Base-by-base conservation (phyloP, 805 yeast genomes). In the Saccharomycopsis sp. region DNA sequence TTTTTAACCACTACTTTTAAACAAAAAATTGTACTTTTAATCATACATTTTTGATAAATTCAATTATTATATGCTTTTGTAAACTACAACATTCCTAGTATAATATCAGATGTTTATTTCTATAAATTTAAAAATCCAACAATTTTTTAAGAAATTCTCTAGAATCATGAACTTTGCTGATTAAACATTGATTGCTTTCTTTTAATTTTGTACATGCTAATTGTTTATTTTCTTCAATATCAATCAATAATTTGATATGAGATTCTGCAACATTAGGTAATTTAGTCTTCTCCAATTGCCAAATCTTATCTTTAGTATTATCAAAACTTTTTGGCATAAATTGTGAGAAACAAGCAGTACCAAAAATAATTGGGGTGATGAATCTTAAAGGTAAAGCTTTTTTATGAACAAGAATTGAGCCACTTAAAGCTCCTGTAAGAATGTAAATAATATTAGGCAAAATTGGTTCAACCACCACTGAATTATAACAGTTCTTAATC, bases 361-460 rank as follows among this genome's bases (percentile, higher is more conserved):
- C 81, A 47, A 74, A 65, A 0, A 63, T 37, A 13, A 70, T 37
- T 1, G 84, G 83, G 3, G 73, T 58, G 3, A 68, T 26, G 46
- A 74, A 70, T 48, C 84, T 64, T 4, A 68, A 28, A 1, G 74
- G 72, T 8, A 74, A 54, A 1, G 68, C 51, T 49, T 71, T 63
- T 46, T 62, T 68, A 42, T 66, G 63, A 13, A 64, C 72, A 26
- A 72, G 45, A 41, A 78, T 70, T 2, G 81, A 73, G 10, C 81
- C 80, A 2, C 74, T 51, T 46, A 78, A 66, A 3, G 77, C 58
- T 4, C 69, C 62, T 1, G 82, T 74, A 30, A 77, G 57, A 4
- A 76, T 70, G 50, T 72, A 70, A 37, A 76, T 66, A 31, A 69
- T 53, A 32, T 64, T 62, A 15, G 84, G 84, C 42, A 78, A 63